Conservation (phyloP, 176 grass and related monocot species). For the Lolium rigidum region DNA sequence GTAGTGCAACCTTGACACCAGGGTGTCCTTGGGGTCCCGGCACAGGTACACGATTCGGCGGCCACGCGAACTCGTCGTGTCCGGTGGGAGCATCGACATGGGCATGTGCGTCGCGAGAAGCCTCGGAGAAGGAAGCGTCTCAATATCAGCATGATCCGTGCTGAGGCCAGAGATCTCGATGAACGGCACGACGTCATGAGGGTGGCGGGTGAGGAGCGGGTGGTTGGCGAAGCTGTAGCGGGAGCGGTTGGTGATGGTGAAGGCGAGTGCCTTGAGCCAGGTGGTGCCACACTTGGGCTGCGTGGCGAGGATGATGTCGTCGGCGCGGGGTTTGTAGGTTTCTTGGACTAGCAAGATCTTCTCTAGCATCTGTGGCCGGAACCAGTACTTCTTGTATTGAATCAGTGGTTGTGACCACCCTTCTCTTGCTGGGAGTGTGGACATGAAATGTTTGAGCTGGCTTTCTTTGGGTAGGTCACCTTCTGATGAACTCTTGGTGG, state of each 20-base stretch:
- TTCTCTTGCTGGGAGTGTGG: neutral
- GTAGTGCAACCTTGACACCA: neutral
- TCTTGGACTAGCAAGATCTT: neutral
- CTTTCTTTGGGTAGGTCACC: neutral
- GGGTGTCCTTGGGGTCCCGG: neutral
- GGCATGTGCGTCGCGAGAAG: constrained; percentile 2
- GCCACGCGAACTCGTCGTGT: rapidly evolving
- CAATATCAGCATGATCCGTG: neutral
- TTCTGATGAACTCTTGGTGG: neutral
- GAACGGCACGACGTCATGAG: neutral
- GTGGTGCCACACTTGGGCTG: constrained; percentile 15
- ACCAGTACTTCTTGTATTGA: constrained; percentile 8
- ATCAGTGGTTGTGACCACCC: neutral
- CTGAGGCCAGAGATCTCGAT: neutral
- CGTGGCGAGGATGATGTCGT: constrained; percentile 1
- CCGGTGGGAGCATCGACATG: neutral
- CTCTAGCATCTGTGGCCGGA: neutral
- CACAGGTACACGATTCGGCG: neutral
- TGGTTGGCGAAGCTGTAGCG: neutral
- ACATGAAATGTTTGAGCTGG: neutral
- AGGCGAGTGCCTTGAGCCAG: constrained; percentile 16
- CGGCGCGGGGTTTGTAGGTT: neutral
- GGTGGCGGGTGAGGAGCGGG: neutral
- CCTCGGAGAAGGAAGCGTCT: neutral
- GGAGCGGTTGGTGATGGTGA: neutral